Percentiles rank a stretch among this genome's conserved stretches.
Evolutionary conservation across 2,329 filamentous ascomycete genomes (phyloP).

Genomic region (Cladophialophora bantiana): DNA sequence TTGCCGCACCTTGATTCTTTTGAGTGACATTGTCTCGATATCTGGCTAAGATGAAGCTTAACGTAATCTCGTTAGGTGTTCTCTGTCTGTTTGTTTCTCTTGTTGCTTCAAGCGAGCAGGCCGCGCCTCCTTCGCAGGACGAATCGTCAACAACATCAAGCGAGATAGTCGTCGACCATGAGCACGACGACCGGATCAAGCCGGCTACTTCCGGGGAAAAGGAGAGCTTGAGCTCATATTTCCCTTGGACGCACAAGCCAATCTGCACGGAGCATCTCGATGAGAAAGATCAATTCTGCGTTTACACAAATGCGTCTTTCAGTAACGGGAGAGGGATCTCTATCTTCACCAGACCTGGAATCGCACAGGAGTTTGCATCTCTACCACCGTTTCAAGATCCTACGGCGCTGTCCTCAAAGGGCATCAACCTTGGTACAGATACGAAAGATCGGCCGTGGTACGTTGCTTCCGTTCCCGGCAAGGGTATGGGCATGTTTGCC

Average conservation of each 20-base stretch:
- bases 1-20: too few relatives aligned
- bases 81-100: too few relatives aligned
- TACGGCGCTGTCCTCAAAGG: constrained; percentile 13
- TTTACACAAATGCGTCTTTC: constrained; percentile 33
- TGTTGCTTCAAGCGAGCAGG: too few relatives aligned
- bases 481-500: constrained; percentile 33
- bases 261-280: constrained; percentile 28
- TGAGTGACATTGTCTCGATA: too few relatives aligned
- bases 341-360: constrained; percentile 33
- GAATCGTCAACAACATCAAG: too few relatives aligned
- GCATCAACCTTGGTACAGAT: constrained; percentile 15
- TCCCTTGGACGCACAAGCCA: constrained; percentile 28
- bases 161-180: too few relatives aligned
- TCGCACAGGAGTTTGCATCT: constrained; percentile 24
- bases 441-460: constrained; percentile 17
- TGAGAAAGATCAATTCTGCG: constrained; percentile 22
- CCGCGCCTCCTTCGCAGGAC: too few relatives aligned
- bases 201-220: too few relatives aligned
- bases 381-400: constrained; percentile 26
- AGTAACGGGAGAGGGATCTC: constrained; percentile 34
- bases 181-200: too few relatives aligned
- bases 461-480: constrained; percentile 19
- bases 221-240: too few relatives aligned
- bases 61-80: too few relatives aligned
- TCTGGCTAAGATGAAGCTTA: too few relatives aligned